These are phyloP conservation scores for Thielaviopsis populi DNA, from an alignment of 2,329 filamentous ascomycete genomes.

Conservation along the genomic window DNA sequence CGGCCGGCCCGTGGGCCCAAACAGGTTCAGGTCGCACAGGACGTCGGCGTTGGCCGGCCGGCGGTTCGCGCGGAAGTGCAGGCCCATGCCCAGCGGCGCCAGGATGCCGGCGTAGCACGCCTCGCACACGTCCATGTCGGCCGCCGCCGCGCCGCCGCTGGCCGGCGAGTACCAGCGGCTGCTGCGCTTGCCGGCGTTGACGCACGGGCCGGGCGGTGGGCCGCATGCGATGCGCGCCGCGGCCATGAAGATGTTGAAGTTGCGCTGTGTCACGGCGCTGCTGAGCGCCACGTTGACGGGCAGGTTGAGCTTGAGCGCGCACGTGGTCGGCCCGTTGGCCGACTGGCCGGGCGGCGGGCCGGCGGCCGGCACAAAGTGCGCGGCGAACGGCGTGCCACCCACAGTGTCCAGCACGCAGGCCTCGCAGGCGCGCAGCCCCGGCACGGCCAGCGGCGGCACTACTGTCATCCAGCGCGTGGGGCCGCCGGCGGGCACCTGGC, in stretches of 20 bases:
- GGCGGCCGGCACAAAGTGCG: constrained; percentile 21
- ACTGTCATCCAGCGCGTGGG: constrained; percentile 13
- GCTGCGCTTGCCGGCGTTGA: constrained; percentile 21
- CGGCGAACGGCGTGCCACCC: constrained; percentile 21
- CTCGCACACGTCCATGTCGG: constrained; percentile 23
- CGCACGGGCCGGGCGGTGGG: constrained; percentile 23
- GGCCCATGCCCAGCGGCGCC: constrained; percentile 19
- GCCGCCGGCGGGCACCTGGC: not conserved
- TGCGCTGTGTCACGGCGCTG: constrained; percentile 19
- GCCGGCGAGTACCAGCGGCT: constrained; percentile 26
- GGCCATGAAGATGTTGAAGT: constrained; percentile 22
- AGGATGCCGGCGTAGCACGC: constrained; percentile 25
- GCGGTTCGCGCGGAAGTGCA: constrained; percentile 22
- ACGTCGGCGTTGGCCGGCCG: constrained; percentile 18
- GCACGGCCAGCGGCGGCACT: constrained; percentile 18
- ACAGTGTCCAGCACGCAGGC: constrained; percentile 26
- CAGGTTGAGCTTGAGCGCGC: constrained; percentile 20
- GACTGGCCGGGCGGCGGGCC: not conserved
- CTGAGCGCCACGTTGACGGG: constrained; percentile 21
- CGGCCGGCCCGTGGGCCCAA: constrained; percentile 20
- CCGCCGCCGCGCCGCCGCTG: constrained; percentile 17
- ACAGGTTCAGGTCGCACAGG: constrained; percentile 23
- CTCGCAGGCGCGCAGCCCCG: constrained; percentile 23
- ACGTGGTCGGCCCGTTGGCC: constrained; percentile 11
- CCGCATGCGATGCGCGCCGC: constrained; percentile 20